Percentiles rank a stretch among this genome's conserved stretches.
These are phyloP conservation scores for Raphidocelis subcapitata DNA, from an alignment of 139 green algal genomes.

Conservation along the genomic window DNA sequence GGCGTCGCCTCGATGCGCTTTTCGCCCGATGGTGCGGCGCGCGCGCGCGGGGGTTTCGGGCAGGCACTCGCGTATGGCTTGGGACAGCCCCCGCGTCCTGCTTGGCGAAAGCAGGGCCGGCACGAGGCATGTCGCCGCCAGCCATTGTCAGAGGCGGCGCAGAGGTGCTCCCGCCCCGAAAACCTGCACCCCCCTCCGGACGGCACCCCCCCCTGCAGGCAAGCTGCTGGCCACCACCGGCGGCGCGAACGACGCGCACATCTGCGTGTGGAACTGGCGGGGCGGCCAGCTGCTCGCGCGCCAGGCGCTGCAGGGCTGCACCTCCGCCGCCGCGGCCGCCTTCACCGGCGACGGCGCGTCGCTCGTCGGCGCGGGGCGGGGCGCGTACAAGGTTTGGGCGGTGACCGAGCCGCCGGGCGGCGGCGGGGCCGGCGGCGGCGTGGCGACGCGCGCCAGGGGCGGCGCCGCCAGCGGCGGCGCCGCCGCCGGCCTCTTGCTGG, in stretches of 20 bases:
- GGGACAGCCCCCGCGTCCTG: too few species aligned
- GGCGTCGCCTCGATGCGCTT: conserved; percentile 38
- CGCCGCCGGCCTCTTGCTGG: conserved; percentile 14
- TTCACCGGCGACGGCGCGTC: conserved; percentile 34
- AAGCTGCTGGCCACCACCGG: conserved; percentile 36
- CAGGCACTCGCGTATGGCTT: too few species aligned
- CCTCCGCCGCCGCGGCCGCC: not conserved
- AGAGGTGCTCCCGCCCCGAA: too few species aligned
- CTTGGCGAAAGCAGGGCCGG: not conserved
- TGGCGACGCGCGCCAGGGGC: not conserved
- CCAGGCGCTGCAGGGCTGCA: conserved; percentile 13
- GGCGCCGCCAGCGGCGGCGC: not conserved
- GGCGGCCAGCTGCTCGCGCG: conserved; percentile 25
- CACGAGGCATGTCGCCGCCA: not conserved
- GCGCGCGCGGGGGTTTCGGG: not conserved
- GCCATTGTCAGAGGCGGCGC: not conserved
- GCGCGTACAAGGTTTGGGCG: conserved; percentile 12
- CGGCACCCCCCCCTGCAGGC: conserved; percentile 22
- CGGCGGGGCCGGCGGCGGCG: too few species aligned
- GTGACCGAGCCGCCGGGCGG: not conserved
- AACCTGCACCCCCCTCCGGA: not conserved
- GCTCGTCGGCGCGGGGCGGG: conserved; percentile 27
- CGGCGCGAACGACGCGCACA: conserved; percentile 31
- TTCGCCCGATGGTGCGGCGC: conserved; percentile 36
- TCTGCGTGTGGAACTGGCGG: conserved; percentile 49